Base-by-base conservation (phyloP, 2,329 filamentous ascomycete species). In the Aspergillus spinulosporus region DNA sequence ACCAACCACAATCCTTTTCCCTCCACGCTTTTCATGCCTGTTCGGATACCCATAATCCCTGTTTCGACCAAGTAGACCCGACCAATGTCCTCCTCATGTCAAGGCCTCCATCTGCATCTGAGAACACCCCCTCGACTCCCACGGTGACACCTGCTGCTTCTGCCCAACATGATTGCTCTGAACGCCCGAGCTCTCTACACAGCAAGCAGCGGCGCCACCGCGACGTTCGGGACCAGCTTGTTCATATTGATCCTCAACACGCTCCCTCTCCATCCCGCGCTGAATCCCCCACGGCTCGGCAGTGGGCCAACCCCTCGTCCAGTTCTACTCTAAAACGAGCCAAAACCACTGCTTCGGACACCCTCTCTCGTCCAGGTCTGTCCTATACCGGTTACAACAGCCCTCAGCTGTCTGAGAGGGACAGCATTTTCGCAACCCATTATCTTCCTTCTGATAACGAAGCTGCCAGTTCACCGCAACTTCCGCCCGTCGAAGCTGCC, bases 351-450 rank as follows among this genome's bases (percentile, higher is more conserved):
- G 69, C 72, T 21, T 58, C 64, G 46, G 69, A 72, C 47, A 63
- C 62, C 32, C 56, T 62, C 28, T 51, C 66, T 56, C 68, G 62
- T 28, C 63, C 68, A 8, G 65, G 66, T 54, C 57, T 53, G 14
- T 60, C 62, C 21, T 65, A 54, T 31, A 43, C 74, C 40, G 68
- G 68, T 28, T 81, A 49, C 44, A 54, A 74, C 48, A 69, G 67
- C 31, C 82, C 82, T 47, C 82, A 82, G 71, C 74, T 86, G 60
- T 83, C 82, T 28, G 84, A 86, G 70, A 74, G 84, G 64, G 84
- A 86, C 69, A 84, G 80, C 70, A 86, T 86, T 68, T 86, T 85
- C 66, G 83, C 84, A 51, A 85, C 83, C 32, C 82, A 83, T 62
- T 86, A 86, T 68, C 72, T 81, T 1, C 75, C 77, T 57, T 77